A percentile compares a stretch with the other conserved stretches of the same genome.
These are phyloP conservation scores for Ophiocordyceps camponoti-saundersi DNA, from an alignment of 2,329 filamentous ascomycete species.

Conservation along the genomic window DNA sequence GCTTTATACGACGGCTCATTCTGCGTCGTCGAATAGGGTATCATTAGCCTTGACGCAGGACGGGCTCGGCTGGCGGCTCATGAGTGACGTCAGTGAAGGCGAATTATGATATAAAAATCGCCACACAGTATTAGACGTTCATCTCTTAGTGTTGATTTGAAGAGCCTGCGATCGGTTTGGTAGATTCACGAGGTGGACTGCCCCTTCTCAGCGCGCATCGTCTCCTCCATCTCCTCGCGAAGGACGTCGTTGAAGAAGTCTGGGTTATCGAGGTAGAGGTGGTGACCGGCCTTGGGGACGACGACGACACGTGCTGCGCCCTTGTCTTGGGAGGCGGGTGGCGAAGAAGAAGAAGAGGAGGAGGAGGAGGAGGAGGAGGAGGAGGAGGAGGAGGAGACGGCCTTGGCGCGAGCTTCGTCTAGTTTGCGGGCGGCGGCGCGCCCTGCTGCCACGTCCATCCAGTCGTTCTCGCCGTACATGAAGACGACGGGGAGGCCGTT, in stretches of 20 bases:
- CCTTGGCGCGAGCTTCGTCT: constrained; percentile 44
- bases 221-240: constrained; percentile 35
- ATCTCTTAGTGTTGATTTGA: no score
- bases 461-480: constrained; percentile 96
- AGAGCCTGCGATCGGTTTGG: no score
- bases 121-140: no score
- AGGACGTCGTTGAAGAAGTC: constrained; percentile 39
- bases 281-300: constrained; percentile 44
- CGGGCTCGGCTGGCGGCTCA: no score
- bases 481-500: constrained; percentile 71
- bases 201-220: constrained; percentile 13
- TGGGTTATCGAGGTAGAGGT: constrained; percentile 42
- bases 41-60: no score
- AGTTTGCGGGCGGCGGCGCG: constrained; percentile 66
- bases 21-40: no score
- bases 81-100: no score
- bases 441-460: constrained; percentile 92
- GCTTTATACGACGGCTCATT: no score
- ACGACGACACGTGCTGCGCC: constrained; percentile 71
- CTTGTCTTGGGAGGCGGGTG: constrained; percentile 56
- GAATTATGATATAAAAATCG: no score
- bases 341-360: constrained; percentile 36
- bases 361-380: no score
- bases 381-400: constrained; percentile 36
- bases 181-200: no score